Conservation (phyloP, 768 basidiomycete species). For the Pleurotus djamor region DNA sequence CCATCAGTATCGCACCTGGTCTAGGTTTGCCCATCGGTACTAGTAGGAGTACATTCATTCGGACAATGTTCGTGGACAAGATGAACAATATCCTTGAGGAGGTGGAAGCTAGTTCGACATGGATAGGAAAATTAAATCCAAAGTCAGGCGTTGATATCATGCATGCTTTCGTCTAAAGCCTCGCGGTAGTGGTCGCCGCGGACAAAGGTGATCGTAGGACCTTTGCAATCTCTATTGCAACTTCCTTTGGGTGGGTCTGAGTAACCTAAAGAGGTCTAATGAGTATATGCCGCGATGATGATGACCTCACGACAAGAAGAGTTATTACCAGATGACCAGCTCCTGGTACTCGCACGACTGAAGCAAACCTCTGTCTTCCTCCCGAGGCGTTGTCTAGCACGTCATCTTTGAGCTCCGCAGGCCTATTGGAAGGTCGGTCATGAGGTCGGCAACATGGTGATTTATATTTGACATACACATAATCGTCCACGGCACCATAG, state of each 20-base stretch:
- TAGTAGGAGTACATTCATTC: too few relatives aligned
- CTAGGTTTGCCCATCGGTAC: too few relatives aligned
- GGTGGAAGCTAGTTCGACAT: too few relatives aligned
- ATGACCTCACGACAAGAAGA: not conserved
- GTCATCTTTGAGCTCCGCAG: conserved; percentile 29
- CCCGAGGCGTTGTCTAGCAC: conserved; percentile 31
- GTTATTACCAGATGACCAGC: conserved; percentile 40
- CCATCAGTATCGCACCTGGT: too few relatives aligned
- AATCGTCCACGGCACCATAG: conserved; percentile 44
- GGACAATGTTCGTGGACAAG: too few relatives aligned
- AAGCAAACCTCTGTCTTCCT: conserved; percentile 31
- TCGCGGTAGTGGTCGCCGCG: not conserved
- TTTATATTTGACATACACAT: conserved; percentile 24
- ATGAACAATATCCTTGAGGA: too few relatives aligned
- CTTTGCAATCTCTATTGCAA: not conserved
- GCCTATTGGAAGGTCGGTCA: conserved; percentile 15
- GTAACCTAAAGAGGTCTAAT: not conserved
- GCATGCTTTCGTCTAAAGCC: not conserved
- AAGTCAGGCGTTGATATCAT: not conserved
- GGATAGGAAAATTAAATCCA: not conserved
- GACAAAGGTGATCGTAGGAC: not conserved
- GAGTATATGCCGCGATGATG: not conserved
- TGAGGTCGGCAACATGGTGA: not conserved
- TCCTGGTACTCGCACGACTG: conserved; percentile 31
- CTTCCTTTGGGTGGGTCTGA: not conserved